A percentile compares a stretch with the other conserved stretches of the same genome.
These are phyloP conservation scores for Cerioporus squamosus DNA, from an alignment of 1,284 basidiomycete genomes.

Conservation along the genomic window DNA sequence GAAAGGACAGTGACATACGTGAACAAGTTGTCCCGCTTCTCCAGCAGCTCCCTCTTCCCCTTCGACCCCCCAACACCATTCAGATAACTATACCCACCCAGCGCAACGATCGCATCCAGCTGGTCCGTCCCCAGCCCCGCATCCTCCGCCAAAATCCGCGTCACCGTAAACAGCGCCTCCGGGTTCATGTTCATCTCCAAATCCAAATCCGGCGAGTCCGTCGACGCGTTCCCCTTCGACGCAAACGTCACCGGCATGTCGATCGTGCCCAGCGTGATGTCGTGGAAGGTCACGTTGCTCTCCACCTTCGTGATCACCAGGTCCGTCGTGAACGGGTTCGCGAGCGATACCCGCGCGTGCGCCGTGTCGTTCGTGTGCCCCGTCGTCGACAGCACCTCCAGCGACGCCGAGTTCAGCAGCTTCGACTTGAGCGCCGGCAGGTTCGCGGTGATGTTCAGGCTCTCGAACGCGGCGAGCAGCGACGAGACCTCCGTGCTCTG, in stretches of 20 bases:
- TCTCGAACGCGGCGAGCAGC: conserved; percentile 65
- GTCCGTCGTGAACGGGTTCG: conserved; percentile 71
- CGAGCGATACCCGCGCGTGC: conserved; percentile 66
- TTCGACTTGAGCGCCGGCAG: conserved; percentile 67
- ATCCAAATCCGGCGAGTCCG: conserved; percentile 61
- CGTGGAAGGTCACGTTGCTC: conserved; percentile 69
- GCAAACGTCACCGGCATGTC: conserved; percentile 58
- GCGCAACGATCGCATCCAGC: conserved; percentile 68
- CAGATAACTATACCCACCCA: conserved; percentile 74
- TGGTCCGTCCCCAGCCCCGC: conserved; percentile 65
- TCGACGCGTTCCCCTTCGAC: conserved; percentile 57
- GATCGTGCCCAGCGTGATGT: conserved; percentile 70
- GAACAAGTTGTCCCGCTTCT: conserved; percentile 52
- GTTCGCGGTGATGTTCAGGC: conserved; percentile 59
- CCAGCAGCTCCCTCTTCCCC: conserved; percentile 1
- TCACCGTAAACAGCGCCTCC: conserved; percentile 71
- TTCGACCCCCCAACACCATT: conserved; percentile 35
- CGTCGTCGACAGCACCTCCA: conserved; percentile 70
- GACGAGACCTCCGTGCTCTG: conserved; percentile 68
- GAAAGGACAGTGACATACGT: conserved; percentile 48
- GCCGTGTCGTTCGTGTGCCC: conserved; percentile 68
- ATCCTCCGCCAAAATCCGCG: conserved; percentile 66
- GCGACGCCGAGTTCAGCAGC: conserved; percentile 60
- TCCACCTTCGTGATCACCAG: conserved; percentile 65
- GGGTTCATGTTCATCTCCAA: conserved; percentile 78